phyloP scores from a whole-genome alignment of 2,329 filamentous ascomycete species.

The Blumeria graminis region DNA sequence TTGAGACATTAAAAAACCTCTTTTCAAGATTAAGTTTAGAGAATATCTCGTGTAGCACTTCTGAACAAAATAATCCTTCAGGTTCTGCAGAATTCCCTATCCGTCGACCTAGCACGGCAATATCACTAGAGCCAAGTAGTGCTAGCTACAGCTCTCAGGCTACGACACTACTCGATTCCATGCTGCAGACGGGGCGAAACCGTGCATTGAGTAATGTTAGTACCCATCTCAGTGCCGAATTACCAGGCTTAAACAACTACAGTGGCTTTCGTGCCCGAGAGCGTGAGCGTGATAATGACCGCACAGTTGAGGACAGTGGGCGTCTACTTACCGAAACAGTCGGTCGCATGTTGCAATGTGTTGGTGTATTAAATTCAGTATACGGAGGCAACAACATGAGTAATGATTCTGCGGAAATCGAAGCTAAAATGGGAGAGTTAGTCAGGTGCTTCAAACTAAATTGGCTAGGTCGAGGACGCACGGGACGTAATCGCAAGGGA shows the following conservation, averaged over 20 bases:
- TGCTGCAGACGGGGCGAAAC: slow-evolving; percentile 34
- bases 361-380: slow-evolving; percentile 67
- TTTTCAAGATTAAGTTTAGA: slow-evolving; percentile 80
- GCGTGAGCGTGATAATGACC: neutral
- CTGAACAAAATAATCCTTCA: slow-evolving; percentile 21
- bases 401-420: slow-evolving; percentile 33
- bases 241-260: neutral
- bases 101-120: slow-evolving; percentile 47
- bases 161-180: slow-evolving; percentile 45
- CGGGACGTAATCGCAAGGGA: slow-evolving; percentile 67
- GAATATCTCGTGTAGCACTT: slow-evolving; percentile 25
- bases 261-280: neutral
- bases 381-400: slow-evolving; percentile 15
- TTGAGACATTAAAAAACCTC: slow-evolving; percentile 68
- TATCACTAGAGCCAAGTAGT: slow-evolving; percentile 48
- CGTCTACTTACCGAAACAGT: slow-evolving; percentile 45
- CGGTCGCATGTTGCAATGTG: slow-evolving; percentile 84
- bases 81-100: slow-evolving; percentile 23
- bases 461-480: slow-evolving; percentile 78
- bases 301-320: neutral
- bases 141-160: slow-evolving; percentile 59
- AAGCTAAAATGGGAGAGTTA: slow-evolving; percentile 59
- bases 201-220: slow-evolving; percentile 53
- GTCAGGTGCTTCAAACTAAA: slow-evolving; percentile 83
- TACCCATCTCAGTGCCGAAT: neutral